Conservation (phyloP, 768 basidiomycete genomes). For the Boletales sp. region DNA sequence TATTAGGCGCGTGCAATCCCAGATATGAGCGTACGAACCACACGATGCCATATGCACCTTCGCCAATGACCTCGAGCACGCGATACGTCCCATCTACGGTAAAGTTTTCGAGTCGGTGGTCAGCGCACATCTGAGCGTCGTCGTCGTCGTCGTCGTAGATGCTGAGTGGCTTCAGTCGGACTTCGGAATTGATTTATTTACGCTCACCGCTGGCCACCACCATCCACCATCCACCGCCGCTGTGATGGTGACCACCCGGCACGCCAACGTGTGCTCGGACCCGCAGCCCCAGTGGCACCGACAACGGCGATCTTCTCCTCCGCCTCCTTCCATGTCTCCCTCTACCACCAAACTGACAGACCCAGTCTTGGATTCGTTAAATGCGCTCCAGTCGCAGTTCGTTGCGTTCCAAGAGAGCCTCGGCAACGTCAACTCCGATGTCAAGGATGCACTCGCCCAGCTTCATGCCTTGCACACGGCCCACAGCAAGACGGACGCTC, state of each 20-base stretch:
- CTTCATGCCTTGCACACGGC: constrained; percentile 13
- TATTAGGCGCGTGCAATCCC: neutral
- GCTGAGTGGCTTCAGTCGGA: constrained; percentile 14
- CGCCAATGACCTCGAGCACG: constrained; percentile 83
- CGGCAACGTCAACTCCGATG: constrained; percentile 4
- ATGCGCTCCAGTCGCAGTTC: constrained; percentile 15
- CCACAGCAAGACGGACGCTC: constrained; percentile 8
- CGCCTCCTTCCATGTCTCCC: too few relatives aligned
- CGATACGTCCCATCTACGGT: constrained; percentile 57
- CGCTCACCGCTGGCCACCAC: too few relatives aligned
- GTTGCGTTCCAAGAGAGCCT: constrained; percentile 9
- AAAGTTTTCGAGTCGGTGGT: constrained; percentile 41
- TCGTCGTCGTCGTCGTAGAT: constrained; percentile 5
- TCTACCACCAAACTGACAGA: too few relatives aligned
- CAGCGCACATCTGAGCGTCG: constrained; percentile 18
- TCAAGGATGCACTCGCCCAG: constrained; percentile 14
- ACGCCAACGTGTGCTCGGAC: neutral
- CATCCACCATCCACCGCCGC: neutral
- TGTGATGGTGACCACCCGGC: neutral
- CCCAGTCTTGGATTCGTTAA: neutral
- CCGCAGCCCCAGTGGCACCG: neutral
- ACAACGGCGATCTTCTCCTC: neutral
- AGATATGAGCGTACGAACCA: constrained; percentile 36
- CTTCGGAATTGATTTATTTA: neutral
- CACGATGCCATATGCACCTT: constrained; percentile 94